Percentiles rank a stretch among this genome's conserved stretches.
Evolutionary conservation across 2,329 filamentous ascomycete species (phyloP).

Genomic region (Elsinoe necatrix): DNA sequence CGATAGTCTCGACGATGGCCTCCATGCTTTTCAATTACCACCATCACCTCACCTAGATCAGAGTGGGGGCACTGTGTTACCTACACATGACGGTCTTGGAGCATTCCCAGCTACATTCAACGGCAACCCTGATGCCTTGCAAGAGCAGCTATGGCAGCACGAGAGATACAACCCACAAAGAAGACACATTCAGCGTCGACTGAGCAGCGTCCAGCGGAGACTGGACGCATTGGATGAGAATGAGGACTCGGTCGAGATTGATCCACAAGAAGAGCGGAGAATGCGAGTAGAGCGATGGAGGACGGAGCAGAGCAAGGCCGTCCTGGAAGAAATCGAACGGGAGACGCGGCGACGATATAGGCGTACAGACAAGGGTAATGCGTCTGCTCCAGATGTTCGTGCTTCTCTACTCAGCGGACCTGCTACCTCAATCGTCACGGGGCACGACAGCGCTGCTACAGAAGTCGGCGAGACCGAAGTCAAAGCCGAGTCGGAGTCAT

Average conservation of each 20-base stretch:
- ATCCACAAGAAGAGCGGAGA: slow-evolving; percentile 62
- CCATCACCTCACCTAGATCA: slow-evolving; percentile 44
- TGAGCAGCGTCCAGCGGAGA: slow-evolving; percentile 50
- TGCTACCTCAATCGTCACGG: slow-evolving; percentile 21
- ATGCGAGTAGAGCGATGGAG: slow-evolving; percentile 87
- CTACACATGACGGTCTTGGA: slow-evolving; percentile 83
- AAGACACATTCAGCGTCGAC: slow-evolving; percentile 48
- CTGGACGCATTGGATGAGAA: slow-evolving; percentile 48
- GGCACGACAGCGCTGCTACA: background rate
- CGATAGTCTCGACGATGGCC: slow-evolving; percentile 85
- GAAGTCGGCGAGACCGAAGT: background rate
- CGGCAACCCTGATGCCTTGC: slow-evolving; percentile 51
- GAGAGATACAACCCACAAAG: slow-evolving; percentile 73
- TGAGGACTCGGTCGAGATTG: slow-evolving; percentile 44
- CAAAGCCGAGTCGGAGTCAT: slow-evolving; percentile 51
- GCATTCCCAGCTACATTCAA: slow-evolving; percentile 52
- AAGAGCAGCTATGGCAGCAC: slow-evolving; percentile 83
- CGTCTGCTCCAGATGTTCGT: slow-evolving; percentile 16
- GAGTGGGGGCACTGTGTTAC: slow-evolving; percentile 64
- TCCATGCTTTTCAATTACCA: slow-evolving; percentile 69
- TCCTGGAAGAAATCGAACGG: slow-evolving; percentile 81
- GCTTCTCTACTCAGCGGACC: slow-evolving; percentile 21
- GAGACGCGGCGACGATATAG: slow-evolving; percentile 61
- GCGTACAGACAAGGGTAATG: slow-evolving; percentile 48
- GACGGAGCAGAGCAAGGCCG: slow-evolving; percentile 74